Percentiles rank a stretch among this genome's conserved stretches.
Evolutionary conservation across 2,329 filamentous ascomycete species (phyloP).

Genomic region (Fusarium foetens): DNA sequence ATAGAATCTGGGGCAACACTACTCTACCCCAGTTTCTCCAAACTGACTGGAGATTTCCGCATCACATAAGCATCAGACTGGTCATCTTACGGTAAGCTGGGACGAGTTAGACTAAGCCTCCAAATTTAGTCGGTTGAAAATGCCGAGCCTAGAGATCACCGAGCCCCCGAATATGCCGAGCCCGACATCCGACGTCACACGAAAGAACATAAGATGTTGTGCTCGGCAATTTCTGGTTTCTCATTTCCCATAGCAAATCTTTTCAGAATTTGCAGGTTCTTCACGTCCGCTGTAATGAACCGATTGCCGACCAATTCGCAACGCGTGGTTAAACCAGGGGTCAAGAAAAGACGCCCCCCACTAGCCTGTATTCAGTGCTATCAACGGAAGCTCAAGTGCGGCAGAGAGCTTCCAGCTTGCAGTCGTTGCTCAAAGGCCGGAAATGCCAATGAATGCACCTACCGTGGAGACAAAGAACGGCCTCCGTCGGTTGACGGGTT

Average conservation of each 20-base stretch:
- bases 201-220: background rate
- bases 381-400: background rate
- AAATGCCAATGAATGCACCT: background rate
- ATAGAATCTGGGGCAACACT: background rate
- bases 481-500: background rate
- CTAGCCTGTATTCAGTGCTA: background rate
- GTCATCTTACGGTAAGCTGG: accelerated
- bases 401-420: background rate
- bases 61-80: no score
- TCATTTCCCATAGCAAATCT: accelerated
- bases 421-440: background rate
- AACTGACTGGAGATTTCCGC: accelerated
- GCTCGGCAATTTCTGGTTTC: background rate
- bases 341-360: background rate
- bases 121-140: background rate
- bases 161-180: background rate
- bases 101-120: background rate
- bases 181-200: background rate
- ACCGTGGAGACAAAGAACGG: background rate
- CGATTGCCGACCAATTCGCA: background rate
- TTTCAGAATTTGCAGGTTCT: accelerated
- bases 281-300: background rate
- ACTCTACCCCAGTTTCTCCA: background rate
- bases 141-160: background rate
- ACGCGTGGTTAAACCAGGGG: background rate